Evolutionary conservation across 2,329 filamentous ascomycete genomes (phyloP).

Genomic region (Penicillium expansum): DNA sequence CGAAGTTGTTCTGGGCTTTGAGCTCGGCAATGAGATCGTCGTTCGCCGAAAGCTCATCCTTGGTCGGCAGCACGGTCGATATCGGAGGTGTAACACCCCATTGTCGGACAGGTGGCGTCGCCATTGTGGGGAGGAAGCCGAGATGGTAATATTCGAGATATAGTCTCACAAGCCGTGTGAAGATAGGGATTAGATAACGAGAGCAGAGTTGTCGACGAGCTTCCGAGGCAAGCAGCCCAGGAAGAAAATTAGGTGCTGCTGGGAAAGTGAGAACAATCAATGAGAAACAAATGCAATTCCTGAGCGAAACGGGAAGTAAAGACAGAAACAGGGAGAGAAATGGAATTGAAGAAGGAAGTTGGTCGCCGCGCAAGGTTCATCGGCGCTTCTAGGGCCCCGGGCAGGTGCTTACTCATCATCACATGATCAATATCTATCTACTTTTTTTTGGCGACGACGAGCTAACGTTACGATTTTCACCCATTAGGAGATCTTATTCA

Average conservation of each 20-base stretch:
- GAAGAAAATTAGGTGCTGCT: background rate
- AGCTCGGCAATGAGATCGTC: slow-evolving; percentile 79
- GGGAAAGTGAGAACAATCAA: background rate
- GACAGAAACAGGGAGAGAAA: slow-evolving; percentile 2
- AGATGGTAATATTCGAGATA: background rate
- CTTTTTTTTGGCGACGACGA: background rate
- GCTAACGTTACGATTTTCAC: background rate
- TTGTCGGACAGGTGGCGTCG: slow-evolving; percentile 42
- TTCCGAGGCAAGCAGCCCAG: background rate
- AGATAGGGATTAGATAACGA: slow-evolving; percentile 20
- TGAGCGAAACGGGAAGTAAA: background rate
- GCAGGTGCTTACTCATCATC: slow-evolving; percentile 21
- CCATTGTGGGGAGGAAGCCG: slow-evolving; percentile 29
- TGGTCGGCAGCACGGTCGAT: slow-evolving; percentile 71
- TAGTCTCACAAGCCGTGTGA: slow-evolving; percentile 2
- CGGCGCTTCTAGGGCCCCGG: slow-evolving; percentile 11
- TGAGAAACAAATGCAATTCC: background rate
- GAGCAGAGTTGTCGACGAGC: background rate
- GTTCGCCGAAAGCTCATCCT: slow-evolving; percentile 72
- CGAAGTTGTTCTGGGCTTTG: slow-evolving; percentile 87
- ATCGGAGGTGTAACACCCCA: slow-evolving; percentile 84
- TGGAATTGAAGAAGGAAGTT: slow-evolving; percentile 4
- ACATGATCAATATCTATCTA: slow-evolving; percentile 13
- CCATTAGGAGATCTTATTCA: background rate
- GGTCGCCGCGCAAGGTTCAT: slow-evolving; percentile 10